A percentile compares a stretch with the other conserved stretches of the same genome.
Conservation (phyloP, 2,329 filamentous ascomycete genomes). For the Calonectria montana region DNA sequence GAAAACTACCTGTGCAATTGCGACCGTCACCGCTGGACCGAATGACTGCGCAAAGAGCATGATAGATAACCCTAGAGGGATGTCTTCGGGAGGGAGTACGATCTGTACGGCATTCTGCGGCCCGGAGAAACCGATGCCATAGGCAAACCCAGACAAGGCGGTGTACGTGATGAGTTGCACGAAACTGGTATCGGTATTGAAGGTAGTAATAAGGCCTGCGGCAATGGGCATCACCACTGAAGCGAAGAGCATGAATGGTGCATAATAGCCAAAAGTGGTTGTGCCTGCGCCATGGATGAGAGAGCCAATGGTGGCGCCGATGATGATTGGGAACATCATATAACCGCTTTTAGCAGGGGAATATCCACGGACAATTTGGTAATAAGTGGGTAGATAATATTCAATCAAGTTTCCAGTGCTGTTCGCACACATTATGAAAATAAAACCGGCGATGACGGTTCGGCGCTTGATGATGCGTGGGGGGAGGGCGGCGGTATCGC, state of each 20-base stretch:
- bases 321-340: conserved; percentile 36
- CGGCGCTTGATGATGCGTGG: conserved; percentile 54
- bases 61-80: conserved; percentile 34
- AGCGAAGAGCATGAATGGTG: conserved; percentile 27
- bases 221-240: conserved; percentile 24
- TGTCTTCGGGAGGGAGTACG: conserved; percentile 8
- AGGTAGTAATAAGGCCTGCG: conserved; percentile 14
- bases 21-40: conserved; percentile 29
- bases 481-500: conserved; percentile 52
- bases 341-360: conserved; percentile 46
- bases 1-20: conserved; percentile 33
- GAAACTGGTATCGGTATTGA: conserved; percentile 15
- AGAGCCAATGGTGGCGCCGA: conserved; percentile 17
- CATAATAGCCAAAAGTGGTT: conserved; percentile 24
- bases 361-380: conserved; percentile 53
- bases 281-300: conserved; percentile 27
- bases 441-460: conserved; percentile 46
- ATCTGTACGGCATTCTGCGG: conserved; percentile 28
- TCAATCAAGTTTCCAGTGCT: conserved; percentile 43
- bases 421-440: conserved; percentile 51
- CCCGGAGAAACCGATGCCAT: conserved; percentile 27
- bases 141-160: conserved; percentile 14
- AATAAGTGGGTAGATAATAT: conserved; percentile 55
- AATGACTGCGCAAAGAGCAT: conserved; percentile 37
- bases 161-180: conserved; percentile 18